These are phyloP conservation scores for Cronartium ribicola DNA, from an alignment of 1,284 basidiomycete genomes.

Conservation along the genomic window DNA sequence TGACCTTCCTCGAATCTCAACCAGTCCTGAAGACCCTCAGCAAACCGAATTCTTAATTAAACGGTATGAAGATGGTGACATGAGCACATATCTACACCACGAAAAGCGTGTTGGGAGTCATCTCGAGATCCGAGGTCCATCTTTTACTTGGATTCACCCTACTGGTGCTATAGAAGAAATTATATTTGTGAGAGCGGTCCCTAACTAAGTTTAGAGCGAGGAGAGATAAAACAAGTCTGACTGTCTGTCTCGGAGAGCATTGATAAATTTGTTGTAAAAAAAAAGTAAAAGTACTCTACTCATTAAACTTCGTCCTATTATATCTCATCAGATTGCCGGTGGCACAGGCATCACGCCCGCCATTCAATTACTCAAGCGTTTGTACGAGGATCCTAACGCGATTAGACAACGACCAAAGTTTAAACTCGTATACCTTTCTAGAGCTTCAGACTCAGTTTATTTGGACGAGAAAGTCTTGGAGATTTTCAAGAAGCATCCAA, in stretches of 20 bases:
- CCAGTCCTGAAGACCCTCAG: neutral
- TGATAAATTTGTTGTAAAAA: no score
- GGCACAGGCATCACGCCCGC: slow-evolving; percentile 40
- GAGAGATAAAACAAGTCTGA: neutral
- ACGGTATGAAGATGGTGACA: slow-evolving; percentile 22
- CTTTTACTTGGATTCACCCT: slow-evolving; percentile 20
- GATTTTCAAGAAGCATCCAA: neutral
- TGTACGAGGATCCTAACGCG: neutral
- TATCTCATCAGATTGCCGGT: slow-evolving; percentile 24
- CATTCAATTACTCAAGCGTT: slow-evolving; percentile 18
- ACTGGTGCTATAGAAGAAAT: slow-evolving; percentile 27
- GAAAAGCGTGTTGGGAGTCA: neutral
- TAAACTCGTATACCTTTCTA: slow-evolving; percentile 28
- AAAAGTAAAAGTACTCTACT: neutral
- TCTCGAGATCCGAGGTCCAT: slow-evolving; percentile 34
- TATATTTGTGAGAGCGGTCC: slow-evolving; percentile 21
- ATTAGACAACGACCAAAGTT: slow-evolving; percentile 12
- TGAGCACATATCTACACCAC: slow-evolving; percentile 13
- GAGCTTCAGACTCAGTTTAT: slow-evolving; percentile 13
- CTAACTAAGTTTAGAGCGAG: neutral
- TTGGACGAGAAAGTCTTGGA: slow-evolving; percentile 10
- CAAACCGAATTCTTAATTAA: slow-evolving; percentile 33
- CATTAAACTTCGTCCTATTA: neutral
- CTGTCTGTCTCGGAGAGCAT: neutral
- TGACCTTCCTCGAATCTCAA: neutral